These are phyloP conservation scores for Cerrena zonata DNA, from an alignment of 1,284 basidiomycete genomes.

Conservation along the genomic window DNA sequence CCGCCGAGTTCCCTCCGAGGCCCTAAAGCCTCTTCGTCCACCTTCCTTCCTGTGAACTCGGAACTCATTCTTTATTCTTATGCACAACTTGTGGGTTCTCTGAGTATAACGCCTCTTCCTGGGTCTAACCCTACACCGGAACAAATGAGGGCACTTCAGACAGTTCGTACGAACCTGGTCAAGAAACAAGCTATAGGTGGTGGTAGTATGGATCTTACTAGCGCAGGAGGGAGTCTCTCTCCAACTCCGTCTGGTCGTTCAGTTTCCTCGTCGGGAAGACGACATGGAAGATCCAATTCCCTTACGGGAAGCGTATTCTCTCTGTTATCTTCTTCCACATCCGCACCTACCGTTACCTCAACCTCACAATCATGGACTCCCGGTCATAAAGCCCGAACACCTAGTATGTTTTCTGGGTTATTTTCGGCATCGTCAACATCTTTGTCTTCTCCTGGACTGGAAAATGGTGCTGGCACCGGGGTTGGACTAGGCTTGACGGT, in stretches of 20 bases:
- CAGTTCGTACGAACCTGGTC: conserved; percentile 45
- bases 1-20: conserved; percentile 24
- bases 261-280: conserved; percentile 28
- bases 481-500: conserved; percentile 21
- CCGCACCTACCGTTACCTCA: conserved; percentile 13
- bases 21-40: conserved; percentile 34
- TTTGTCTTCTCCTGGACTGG: conserved; percentile 11
- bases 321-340: conserved; percentile 34
- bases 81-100: conserved; percentile 71
- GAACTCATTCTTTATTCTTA: conserved; percentile 84
- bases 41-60: conserved; percentile 34
- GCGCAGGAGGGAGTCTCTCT: conserved; percentile 25
- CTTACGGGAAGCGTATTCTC: conserved; percentile 53
- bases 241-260: conserved; percentile 20
- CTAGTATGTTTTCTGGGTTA: conserved; percentile 24
- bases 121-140: conserved; percentile 26
- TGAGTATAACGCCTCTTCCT: conserved; percentile 39
- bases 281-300: conserved; percentile 47
- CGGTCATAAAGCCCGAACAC: conserved; percentile 23
- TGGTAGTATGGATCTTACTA: conserved; percentile 71
- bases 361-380: conserved; percentile 19
- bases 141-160: conserved; percentile 37
- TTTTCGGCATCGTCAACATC: conserved; percentile 17
- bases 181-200: conserved; percentile 57
- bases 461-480: conserved; percentile 15